Evolutionary conservation across 805 yeast genomes (phyloP).

Genomic region (Lipomyces kockii): DNA sequence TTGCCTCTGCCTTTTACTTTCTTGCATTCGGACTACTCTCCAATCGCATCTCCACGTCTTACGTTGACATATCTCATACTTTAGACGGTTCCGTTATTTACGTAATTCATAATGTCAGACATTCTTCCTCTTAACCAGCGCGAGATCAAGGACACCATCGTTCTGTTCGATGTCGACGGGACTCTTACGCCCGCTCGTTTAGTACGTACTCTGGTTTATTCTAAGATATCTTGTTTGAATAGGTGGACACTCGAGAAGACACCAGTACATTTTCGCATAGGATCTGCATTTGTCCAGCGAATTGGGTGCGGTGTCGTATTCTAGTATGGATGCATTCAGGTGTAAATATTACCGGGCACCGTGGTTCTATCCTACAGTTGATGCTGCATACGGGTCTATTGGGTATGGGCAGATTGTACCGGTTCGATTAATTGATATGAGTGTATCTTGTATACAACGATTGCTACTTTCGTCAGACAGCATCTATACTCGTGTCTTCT

Average conservation of each 20-base stretch:
- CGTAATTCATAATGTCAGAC: constrained; percentile 20
- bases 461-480: too few species aligned
- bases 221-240: not conserved
- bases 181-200: constrained; percentile 97
- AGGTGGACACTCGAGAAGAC: not conserved
- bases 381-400: not conserved
- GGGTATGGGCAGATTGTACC: not conserved
- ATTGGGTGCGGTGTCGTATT: not conserved
- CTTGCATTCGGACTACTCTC: not conserved
- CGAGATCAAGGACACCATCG: constrained; percentile 73
- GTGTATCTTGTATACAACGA: not conserved
- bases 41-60: not conserved
- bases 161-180: constrained; percentile 97
- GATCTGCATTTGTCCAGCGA: not conserved
- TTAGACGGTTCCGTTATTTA: not conserved
- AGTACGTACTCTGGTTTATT: constrained; percentile 30
- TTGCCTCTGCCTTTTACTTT: not conserved
- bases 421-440: not conserved
- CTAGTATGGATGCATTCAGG: not conserved
- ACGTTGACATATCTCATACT: not conserved
- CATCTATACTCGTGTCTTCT: not conserved
- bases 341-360: not conserved
- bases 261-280: not conserved
- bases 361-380: not conserved
- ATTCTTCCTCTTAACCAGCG: constrained; percentile 64